These are phyloP conservation scores for Picea abies DNA, from an alignment of 83 land plant species.

Conservation along the genomic window DNA sequence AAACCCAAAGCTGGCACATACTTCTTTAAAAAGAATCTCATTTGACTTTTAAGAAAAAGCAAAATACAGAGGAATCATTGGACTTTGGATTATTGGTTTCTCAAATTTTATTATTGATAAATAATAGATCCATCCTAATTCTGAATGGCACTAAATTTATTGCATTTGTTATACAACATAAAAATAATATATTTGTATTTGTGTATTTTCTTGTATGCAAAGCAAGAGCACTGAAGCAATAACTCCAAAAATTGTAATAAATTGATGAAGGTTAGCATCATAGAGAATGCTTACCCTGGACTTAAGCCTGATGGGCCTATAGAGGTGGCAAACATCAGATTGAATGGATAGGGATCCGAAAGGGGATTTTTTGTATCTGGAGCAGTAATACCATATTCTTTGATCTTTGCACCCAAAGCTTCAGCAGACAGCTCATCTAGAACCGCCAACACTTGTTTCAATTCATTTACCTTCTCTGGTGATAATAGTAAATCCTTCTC, in stretches of 20 bases:
- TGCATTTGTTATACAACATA: background rate
- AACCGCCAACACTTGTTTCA: slow-evolving; percentile 78
- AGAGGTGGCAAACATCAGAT: slow-evolving; percentile 91
- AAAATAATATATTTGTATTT: no score
- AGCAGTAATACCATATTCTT: slow-evolving; percentile 86
- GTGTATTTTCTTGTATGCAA: background rate
- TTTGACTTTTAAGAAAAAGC: background rate
- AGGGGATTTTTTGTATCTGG: slow-evolving; percentile 92
- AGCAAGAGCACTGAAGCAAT: background rate
- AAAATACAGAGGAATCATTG: background rate
- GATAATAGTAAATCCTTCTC: slow-evolving; percentile 72
- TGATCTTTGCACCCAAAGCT: slow-evolving; percentile 84
- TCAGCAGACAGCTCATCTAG: slow-evolving; percentile 92
- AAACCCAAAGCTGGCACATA: background rate
- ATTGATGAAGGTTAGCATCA: background rate
- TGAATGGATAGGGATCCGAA: slow-evolving; percentile 96
- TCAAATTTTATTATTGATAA: background rate
- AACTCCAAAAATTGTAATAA: background rate
- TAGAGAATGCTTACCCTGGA: slow-evolving; percentile 60
- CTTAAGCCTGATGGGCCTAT: slow-evolving; percentile 89
- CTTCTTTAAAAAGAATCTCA: background rate
- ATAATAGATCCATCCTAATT: background rate
- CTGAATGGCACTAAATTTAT: background rate
- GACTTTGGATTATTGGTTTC: background rate
- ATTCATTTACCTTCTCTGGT: slow-evolving; percentile 69